These are phyloP conservation scores for Polygonum maritimum DNA, from an alignment of 148 eudicot species.

Conservation along the genomic window DNA sequence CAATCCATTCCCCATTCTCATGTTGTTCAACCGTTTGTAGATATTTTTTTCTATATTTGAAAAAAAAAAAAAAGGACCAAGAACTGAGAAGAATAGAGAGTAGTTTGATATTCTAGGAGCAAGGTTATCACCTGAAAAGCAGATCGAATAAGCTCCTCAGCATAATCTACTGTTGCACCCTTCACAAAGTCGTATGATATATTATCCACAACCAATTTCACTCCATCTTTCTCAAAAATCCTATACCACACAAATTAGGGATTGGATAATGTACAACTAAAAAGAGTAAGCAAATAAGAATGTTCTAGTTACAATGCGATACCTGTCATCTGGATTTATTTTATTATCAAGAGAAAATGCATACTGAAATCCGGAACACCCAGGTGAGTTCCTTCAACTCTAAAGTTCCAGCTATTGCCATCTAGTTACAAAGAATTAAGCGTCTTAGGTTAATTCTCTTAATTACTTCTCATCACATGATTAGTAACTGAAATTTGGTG, in stretches of 20 bases:
- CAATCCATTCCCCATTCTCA: not conserved
- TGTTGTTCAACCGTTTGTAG: not conserved
- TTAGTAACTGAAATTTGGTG: not conserved
- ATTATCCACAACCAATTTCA: slow-evolving; percentile 80
- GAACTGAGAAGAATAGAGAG: not conserved
- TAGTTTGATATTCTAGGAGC: not conserved
- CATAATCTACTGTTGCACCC: slow-evolving; percentile 96
- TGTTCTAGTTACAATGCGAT: not conserved
- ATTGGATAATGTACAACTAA: not conserved
- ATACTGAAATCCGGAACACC: slow-evolving; percentile 97
- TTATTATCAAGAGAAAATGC: slow-evolving; percentile 76
- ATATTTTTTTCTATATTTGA: too few relatives aligned
- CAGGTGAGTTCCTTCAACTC: slow-evolving; percentile 11
- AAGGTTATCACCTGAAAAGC: slow-evolving; percentile 70
- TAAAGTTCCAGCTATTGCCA: not conserved
- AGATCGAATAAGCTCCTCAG: slow-evolving; percentile 93
- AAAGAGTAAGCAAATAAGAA: not conserved
- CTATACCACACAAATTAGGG: slow-evolving; percentile 23
- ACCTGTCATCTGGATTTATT: slow-evolving; percentile 75
- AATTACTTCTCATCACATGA: not conserved
- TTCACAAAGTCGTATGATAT: slow-evolving; percentile 92
- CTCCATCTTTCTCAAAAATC: slow-evolving; percentile 84
- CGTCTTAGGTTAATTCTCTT: not conserved
- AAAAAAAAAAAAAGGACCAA: too few relatives aligned
- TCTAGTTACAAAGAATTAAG: not conserved